phyloP scores from a whole-genome alignment of 495 filamentous ascomycete genomes.

The Friedmanniomyces endolithicus region DNA sequence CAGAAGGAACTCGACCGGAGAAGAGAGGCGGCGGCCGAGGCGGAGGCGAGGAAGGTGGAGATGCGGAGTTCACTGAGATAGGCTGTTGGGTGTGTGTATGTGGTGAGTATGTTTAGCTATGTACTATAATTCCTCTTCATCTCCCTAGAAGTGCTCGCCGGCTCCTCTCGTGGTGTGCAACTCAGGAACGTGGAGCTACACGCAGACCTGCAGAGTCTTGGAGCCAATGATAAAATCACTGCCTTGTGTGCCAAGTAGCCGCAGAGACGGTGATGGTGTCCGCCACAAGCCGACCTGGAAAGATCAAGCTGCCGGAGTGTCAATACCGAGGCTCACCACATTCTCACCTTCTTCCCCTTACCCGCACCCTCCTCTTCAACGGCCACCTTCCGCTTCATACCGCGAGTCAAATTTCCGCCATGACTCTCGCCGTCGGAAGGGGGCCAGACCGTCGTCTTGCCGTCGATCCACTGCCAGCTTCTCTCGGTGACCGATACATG shows the following conservation, averaged over 20 bases:
- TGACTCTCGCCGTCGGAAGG: neutral
- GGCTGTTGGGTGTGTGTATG: no score
- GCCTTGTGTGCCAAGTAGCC: no score
- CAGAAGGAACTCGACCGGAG: slow-evolving; percentile 43
- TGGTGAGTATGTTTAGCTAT: neutral
- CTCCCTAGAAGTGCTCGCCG: neutral
- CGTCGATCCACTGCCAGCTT: neutral
- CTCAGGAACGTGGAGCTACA: no score
- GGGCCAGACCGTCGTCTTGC: neutral
- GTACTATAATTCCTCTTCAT: neutral
- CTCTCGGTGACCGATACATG: neutral
- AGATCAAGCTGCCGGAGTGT: no score
- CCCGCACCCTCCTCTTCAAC: no score
- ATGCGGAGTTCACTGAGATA: slow-evolving; percentile 33
- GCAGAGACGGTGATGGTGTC: no score
- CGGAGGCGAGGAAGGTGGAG: slow-evolving; percentile 50
- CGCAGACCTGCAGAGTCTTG: no score
- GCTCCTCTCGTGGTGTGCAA: neutral
- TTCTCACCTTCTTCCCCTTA: no score
- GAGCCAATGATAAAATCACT: no score
- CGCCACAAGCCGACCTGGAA: no score
- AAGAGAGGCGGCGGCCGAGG: slow-evolving; percentile 40
- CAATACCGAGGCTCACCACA: no score
- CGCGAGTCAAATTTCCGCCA: neutral
- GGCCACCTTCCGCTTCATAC: no score